Evolutionary conservation across 2,329 filamentous ascomycete genomes (phyloP).

Genomic region (Penicillium capsulatum): DNA sequence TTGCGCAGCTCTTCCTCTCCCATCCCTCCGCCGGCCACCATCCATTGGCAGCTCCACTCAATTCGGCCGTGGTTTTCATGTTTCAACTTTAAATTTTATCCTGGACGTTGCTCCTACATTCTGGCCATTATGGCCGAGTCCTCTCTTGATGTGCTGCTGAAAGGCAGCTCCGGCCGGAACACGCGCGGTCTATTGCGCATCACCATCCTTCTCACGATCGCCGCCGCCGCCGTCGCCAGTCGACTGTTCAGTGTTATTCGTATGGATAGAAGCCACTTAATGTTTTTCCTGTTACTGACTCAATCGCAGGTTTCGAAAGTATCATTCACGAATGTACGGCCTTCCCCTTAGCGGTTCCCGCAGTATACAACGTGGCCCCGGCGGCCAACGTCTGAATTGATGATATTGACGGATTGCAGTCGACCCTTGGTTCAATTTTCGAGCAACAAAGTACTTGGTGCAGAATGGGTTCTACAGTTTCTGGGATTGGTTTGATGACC

Average conservation of each 20-base stretch:
- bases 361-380: slow-evolving; percentile 8
- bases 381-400: slow-evolving; percentile 15
- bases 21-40: slow-evolving; percentile 19
- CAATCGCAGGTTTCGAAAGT: slow-evolving; percentile 76
- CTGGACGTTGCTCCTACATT: slow-evolving; percentile 30
- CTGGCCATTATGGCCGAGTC: slow-evolving; percentile 45
- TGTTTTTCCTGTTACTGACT: slow-evolving; percentile 4
- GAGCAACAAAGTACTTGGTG: slow-evolving; percentile 95
- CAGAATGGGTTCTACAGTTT: slow-evolving; percentile 97
- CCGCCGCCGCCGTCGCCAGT: slow-evolving; percentile 83
- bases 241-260: slow-evolving; percentile 98
- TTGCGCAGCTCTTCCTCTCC: slow-evolving; percentile 35
- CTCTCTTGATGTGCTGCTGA: slow-evolving; percentile 59
- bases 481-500: slow-evolving; percentile 99
- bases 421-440: slow-evolving; percentile 99
- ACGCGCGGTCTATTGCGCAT: slow-evolving; percentile 81
- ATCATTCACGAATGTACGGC: slow-evolving; percentile 98
- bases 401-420: slow-evolving; percentile 54
- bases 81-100: slow-evolving; percentile 22
- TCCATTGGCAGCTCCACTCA: slow-evolving; percentile 22
- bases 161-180: slow-evolving; percentile 74
- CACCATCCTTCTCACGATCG: slow-evolving; percentile 86
- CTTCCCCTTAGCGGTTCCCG: slow-evolving; percentile 6
- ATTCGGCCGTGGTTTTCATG: slow-evolving; percentile 25
- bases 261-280: slow-evolving; percentile 53